Percentiles rank a stretch among this genome's conserved stretches.
Conservation (phyloP, 371 early-diverging fungal genomes). For the Syncephalis plumigaleata region DNA sequence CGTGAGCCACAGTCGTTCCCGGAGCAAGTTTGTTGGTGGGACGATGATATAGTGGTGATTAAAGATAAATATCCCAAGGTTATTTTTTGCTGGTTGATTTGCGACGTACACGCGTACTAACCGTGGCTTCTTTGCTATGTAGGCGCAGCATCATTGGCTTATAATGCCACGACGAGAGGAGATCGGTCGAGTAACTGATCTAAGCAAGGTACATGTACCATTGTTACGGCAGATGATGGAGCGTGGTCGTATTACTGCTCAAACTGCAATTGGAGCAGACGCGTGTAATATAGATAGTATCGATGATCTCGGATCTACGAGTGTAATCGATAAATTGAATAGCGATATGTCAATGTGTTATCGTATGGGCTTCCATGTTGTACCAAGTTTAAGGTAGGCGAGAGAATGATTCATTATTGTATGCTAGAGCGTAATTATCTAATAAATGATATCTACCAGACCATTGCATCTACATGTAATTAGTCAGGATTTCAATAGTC, state of each 20-base stretch:
- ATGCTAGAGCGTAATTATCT: neutral
- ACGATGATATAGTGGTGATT: constrained; percentile 5
- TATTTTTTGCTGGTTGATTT: neutral
- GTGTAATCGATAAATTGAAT: neutral
- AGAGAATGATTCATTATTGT: neutral
- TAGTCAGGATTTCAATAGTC: constrained; percentile 27
- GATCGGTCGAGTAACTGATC: constrained; percentile 3
- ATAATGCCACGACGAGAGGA: constrained; percentile 4
- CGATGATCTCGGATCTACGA: neutral
- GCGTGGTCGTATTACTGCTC: neutral
- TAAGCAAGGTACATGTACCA: constrained; percentile 3
- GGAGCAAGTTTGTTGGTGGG: constrained; percentile 3
- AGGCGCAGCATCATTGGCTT: constrained; percentile 5
- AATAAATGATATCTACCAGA: too few relatives aligned
- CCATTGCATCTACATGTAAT: constrained; percentile 45
- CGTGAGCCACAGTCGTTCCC: constrained; percentile 1
- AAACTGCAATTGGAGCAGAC: neutral
- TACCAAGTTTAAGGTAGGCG: constrained; percentile 30
- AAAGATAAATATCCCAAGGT: constrained; percentile 6
- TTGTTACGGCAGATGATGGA: neutral
- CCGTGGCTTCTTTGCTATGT: neutral
- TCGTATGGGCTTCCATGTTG: constrained; percentile 35
- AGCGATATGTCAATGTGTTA: constrained; percentile 9
- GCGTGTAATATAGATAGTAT: neutral
- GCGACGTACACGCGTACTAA: neutral